These are phyloP conservation scores for Withania somnifera DNA, from an alignment of 305 asterid genomes.

Conservation along the genomic window DNA sequence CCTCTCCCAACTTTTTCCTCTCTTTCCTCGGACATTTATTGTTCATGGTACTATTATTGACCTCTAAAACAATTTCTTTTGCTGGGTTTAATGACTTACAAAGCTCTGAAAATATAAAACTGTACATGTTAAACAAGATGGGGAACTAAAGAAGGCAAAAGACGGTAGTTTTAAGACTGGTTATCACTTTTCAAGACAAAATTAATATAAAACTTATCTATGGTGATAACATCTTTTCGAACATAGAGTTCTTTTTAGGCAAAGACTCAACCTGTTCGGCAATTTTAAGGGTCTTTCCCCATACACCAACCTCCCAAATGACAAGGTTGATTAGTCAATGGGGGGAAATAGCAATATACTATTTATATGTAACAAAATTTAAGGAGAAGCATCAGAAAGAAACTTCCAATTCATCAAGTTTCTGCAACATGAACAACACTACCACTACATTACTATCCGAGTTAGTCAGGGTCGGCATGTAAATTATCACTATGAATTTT, in stretches of 20 bases:
- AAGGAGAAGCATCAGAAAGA: not conserved
- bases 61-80: conserved; percentile 33
- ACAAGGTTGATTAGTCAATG: not conserved
- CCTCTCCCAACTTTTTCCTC: conserved; percentile 62
- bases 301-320: not conserved
- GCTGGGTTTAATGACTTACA: conserved; percentile 36
- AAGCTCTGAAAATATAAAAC: conserved; percentile 51
- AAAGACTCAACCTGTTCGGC: not conserved
- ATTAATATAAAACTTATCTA: not conserved
- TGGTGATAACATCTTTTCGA: not conserved
- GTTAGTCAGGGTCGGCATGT: not conserved
- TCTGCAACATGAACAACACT: not conserved
- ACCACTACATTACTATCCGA: no score
- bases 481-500: not conserved
- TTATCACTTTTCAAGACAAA: not conserved
- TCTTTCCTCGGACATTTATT: conserved; percentile 69
- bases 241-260: not conserved
- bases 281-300: not conserved
- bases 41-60: conserved; percentile 28
- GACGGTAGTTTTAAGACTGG: not conserved
- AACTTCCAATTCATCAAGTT: not conserved
- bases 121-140: not conserved
- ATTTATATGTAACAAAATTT: not conserved
- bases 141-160: not conserved
- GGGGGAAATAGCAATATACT: not conserved